Percentiles rank a stretch among this genome's conserved stretches.
Conservation (phyloP, 2,329 filamentous ascomycete genomes). For the Pseudopithomyces maydicus region DNA sequence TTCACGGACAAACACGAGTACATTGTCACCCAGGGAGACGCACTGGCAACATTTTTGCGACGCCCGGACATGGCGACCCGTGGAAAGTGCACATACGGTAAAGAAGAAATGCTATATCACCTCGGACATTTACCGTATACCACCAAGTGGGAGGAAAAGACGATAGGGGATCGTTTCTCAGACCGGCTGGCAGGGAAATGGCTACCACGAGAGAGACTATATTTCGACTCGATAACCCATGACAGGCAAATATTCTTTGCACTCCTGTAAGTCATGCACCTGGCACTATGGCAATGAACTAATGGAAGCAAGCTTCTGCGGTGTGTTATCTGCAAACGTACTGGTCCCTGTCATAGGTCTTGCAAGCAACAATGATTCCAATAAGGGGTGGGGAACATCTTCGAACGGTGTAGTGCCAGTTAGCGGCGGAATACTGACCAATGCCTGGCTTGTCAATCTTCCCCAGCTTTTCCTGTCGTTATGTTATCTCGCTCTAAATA, state of each 20-base stretch:
- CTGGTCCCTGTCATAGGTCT: neutral
- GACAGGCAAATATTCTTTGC: constrained; percentile 5
- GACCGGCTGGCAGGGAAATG: neutral
- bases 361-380: neutral
- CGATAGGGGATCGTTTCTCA: neutral
- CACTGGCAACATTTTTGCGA: constrained; percentile 20
- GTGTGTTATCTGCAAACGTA: neutral
- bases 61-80: constrained; percentile 13
- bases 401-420: constrained; percentile 13
- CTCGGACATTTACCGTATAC: neutral
- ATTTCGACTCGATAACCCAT: neutral
- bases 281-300: neutral
- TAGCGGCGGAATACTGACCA: neutral
- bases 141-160: neutral
- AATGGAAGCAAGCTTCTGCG: neutral
- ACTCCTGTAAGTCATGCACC: neutral
- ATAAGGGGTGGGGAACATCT: constrained; percentile 13
- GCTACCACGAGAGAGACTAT: constrained; percentile 1
- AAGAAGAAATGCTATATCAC: neutral
- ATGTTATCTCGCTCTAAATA: constrained; percentile 54
- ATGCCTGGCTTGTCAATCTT: constrained; percentile 50
- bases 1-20: constrained; percentile 13
- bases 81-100: constrained; percentile 2
- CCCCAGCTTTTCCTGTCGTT: constrained; percentile 55
- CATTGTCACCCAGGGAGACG: constrained; percentile 26